Percentiles rank a stretch among this genome's conserved stretches.
Evolutionary conservation across 179 eudicot genomes (phyloP).

Genomic region (Amaranthus tricolor): DNA sequence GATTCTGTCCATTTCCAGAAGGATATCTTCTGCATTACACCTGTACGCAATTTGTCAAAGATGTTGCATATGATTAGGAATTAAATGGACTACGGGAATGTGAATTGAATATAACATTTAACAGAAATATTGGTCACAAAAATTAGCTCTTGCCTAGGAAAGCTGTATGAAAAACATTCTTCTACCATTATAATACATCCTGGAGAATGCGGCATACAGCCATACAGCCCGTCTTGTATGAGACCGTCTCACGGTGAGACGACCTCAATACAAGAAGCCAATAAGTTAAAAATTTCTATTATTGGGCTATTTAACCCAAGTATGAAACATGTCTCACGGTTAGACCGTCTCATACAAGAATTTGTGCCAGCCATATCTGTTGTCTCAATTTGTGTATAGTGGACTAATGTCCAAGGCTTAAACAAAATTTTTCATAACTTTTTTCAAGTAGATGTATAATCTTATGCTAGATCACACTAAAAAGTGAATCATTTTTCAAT

Average conservation of each 20-base stretch:
- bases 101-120: too few relatives aligned
- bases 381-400: not conserved
- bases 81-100: too few relatives aligned
- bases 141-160: too few relatives aligned
- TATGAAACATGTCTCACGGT: too few relatives aligned
- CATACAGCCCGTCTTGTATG: not conserved
- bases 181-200: not conserved
- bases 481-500: not conserved
- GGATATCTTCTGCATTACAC: conserved; percentile 41
- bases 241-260: too few relatives aligned
- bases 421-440: not conserved
- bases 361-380: not conserved
- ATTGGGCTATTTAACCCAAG: too few relatives aligned
- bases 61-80: not conserved
- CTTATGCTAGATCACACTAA: not conserved
- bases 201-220: not conserved
- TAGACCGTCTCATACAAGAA: too few relatives aligned
- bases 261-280: too few relatives aligned
- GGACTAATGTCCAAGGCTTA: not conserved
- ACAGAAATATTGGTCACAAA: too few relatives aligned
- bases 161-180: too few relatives aligned
- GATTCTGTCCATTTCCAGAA: conserved; percentile 42
- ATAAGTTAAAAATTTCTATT: too few relatives aligned
- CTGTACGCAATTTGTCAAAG: conserved; percentile 20
- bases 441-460: not conserved